Base-by-base conservation (phyloP, 257 asterid species). In the Nicotiana tabacum region DNA sequence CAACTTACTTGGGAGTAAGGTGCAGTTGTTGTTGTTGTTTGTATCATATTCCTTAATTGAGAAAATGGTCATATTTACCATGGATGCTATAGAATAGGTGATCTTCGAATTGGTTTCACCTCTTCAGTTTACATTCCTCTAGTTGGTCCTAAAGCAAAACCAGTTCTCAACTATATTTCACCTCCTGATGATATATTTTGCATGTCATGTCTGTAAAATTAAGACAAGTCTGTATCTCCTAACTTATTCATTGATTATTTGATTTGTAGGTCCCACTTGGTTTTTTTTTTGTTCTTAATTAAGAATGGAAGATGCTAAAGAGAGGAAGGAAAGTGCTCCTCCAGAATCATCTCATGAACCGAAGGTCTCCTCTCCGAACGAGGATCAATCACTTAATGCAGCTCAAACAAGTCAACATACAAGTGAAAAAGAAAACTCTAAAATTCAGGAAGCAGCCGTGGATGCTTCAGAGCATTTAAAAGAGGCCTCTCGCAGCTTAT, bases 281-380 rank as follows among this genome's bases (percentile, higher is more conserved):
- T 82, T 84, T 83, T 43, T 37, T 82, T 64, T 24, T 78, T 65
- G 86, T 84, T 85, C 82, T 58, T 82, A 69, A 24, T 86, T 77
- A 24, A 76, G 82, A 83, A 96, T 96, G 99, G 97, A 90, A 87
- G 95, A 87, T 81, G 88, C 83, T 77, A 86, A 89, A 84, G 76
- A 57, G 69, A 64, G 67, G n/a, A 77, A 78, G 27, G 91, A 82
- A 83, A 86, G 84, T 85, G 82, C 88, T 82, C 85, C 88, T 72
- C 69, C 87, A 30, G 91, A 87, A 82, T 83, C 92, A 74, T 77
- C 91, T 80, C 85, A 82, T 43, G 78, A 84, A 37, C 87, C 92
- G 32, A 82, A 80, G 66, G 66, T 84, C 15, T 78, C 89, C 56
- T 80, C 90, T 62, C 81, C 81, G 29, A 80, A 83, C 53, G 88